Evolutionary conservation across 2,329 filamentous ascomycete genomes (phyloP), one percentile per base, ranked within the genome.

Genomic region (Arthroderma uncinatum): DNA sequence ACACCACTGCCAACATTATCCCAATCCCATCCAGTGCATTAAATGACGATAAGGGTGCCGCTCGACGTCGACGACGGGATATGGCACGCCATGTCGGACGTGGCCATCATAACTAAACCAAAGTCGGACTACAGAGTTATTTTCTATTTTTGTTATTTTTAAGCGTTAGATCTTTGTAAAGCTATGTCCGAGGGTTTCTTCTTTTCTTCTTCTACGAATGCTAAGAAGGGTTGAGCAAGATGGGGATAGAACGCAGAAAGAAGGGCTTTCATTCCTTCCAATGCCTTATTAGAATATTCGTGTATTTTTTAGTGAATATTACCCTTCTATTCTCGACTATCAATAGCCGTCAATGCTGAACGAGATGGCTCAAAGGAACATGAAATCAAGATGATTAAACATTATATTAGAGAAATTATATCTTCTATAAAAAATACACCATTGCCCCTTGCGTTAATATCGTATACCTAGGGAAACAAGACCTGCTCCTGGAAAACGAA

Each of bases 1-100:
- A 53, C 28, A 54, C 36, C n/a, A 53, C 37, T 5, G 53, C 52
- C 23, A 53, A 52, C 37, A 56, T 56, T 33, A 47, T 58, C 44
- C 56, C 58, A 23, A 53, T 60, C 30, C 55, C 53, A 10, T 54
- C 56, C 47, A 25, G 23, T 16, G 23, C 28, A 2, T 9, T 30
- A 19, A 40, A 52, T 8, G 53, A 50, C 23, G 37, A 9, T 6
- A 55, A 58, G 47, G 56, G 53, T 16, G 53, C 50, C 34, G 55
- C 42, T 53, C 42, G 54, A 2, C 53, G 23, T 8, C 53, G 53
- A 34, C 33, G 34, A 30, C 53, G 53, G 19, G 53, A 55, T 12
- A 55, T 55, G 36, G 33, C n/a, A 4, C 37, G 14, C 21, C 53
- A 44, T 19, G 37, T 25, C 19, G 37, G 33, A n/a, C 53, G 53